Percentiles rank a stretch among this genome's conserved stretches.
Conservation (phyloP, 75 land plant species). For the Ceratopteris richardii region DNA sequence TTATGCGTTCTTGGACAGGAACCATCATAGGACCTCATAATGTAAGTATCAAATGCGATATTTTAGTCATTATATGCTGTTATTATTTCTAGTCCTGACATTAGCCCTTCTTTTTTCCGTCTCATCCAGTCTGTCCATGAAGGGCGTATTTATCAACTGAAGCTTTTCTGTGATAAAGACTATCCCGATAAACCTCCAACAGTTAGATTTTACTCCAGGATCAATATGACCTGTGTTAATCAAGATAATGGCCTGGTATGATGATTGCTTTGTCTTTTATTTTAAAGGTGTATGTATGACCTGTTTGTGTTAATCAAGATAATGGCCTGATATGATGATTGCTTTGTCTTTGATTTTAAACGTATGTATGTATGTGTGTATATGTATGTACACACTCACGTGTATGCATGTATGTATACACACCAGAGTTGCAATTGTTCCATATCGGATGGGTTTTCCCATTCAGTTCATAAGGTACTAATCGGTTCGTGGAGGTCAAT, state of each 20-base stretch:
- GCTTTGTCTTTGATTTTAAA: not conserved
- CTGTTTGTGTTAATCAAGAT: slow-evolving; percentile 53
- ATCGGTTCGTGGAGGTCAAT: too few species aligned
- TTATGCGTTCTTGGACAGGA: slow-evolving; percentile 81
- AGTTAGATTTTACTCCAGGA: slow-evolving; percentile 58
- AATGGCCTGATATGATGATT: slow-evolving; percentile 52
- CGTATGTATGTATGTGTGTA: too few species aligned
- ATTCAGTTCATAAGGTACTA: too few species aligned
- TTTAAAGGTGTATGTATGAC: not conserved
- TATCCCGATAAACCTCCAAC: slow-evolving; percentile 73
- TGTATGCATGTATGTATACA: too few species aligned
- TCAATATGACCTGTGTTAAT: slow-evolving; percentile 80
- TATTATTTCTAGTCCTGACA: too few species aligned
- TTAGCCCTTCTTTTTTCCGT: not conserved
- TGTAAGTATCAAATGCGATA: too few species aligned
- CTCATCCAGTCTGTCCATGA: slow-evolving; percentile 74
- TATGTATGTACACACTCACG: too few species aligned
- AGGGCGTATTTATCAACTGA: slow-evolving; percentile 75
- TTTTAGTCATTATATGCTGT: too few species aligned
- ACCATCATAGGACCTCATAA: slow-evolving; percentile 71
- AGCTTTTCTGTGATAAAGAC: slow-evolving; percentile 72
- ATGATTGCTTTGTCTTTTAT: not conserved
- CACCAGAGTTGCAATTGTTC: too few species aligned
- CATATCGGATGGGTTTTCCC: too few species aligned
- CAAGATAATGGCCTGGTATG: slow-evolving; percentile 71